These are phyloP conservation scores for Pezicula carpinea DNA, from an alignment of 2,329 filamentous ascomycete genomes.

Conservation along the genomic window DNA sequence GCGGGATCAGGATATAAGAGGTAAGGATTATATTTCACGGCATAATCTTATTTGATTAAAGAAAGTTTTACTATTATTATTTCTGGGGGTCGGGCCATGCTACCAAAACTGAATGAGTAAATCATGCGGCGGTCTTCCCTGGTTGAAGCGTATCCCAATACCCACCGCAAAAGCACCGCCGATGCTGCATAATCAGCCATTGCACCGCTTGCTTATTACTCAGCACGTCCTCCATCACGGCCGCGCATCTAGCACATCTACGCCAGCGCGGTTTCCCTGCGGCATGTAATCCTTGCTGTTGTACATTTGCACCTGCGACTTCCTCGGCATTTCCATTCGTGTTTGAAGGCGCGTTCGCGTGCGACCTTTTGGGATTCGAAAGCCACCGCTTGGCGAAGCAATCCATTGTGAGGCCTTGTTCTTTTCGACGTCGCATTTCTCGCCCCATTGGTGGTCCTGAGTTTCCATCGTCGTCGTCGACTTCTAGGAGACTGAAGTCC, in stretches of 20 bases:
- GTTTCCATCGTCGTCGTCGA: conserved; percentile 22
- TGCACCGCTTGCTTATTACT: conserved; percentile 25
- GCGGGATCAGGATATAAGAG: too few species aligned
- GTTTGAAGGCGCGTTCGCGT: not conserved
- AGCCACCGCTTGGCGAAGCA: conserved; percentile 27
- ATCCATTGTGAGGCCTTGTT: conserved; percentile 23
- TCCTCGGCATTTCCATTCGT: not conserved
- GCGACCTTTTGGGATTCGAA: conserved; percentile 14
- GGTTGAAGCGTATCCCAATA: conserved; percentile 27
- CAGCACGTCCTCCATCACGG: conserved; percentile 29
- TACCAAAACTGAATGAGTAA: too few species aligned
- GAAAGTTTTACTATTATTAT: too few species aligned
- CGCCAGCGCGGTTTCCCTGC: conserved; percentile 22
- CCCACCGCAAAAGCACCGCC: conserved; percentile 29
- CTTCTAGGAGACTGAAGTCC: conserved; percentile 27
- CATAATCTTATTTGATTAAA: too few species aligned
- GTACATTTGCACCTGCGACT: not conserved
- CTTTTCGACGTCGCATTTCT: conserved; percentile 12
- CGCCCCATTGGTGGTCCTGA: conserved; percentile 1
- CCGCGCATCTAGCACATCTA: conserved; percentile 29
- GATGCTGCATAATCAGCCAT: conserved; percentile 30
- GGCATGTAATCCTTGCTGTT: not conserved
- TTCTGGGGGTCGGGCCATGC: too few species aligned
- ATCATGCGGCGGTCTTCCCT: conserved; percentile 23
- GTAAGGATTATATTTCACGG: too few species aligned